Evolutionary conservation across 2,329 filamentous ascomycete species (phyloP).

Genomic region (Fusarium hainanense): DNA sequence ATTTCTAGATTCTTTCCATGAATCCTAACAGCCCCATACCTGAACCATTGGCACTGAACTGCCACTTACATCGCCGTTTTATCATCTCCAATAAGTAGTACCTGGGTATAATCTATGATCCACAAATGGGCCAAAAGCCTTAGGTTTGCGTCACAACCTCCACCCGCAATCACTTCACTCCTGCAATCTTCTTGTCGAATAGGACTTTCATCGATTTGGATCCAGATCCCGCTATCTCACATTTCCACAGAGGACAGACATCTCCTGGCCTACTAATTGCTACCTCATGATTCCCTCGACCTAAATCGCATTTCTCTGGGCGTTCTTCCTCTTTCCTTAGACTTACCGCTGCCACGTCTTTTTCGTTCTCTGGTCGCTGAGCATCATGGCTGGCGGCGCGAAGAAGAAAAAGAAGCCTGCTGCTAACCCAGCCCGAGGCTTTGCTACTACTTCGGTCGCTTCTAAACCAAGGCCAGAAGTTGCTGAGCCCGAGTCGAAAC

Average conservation of each 20-base stretch:
- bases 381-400: constrained; percentile 71
- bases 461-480: constrained; percentile 79
- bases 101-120: constrained; percentile 11
- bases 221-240: constrained; percentile 2
- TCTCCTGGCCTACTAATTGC: not conserved
- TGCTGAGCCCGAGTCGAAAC: constrained; percentile 51
- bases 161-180: constrained; percentile 27
- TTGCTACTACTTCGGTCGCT: constrained; percentile 92
- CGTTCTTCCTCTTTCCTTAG: not conserved
- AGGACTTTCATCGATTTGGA: constrained; percentile 2
- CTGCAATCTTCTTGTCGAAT: constrained; percentile 17
- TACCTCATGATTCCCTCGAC: constrained; percentile 5
- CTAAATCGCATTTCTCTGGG: not conserved
- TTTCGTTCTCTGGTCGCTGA: constrained; percentile 2
- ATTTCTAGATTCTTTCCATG: not conserved
- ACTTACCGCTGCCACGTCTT: constrained; percentile 5
- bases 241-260: not conserved
- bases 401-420: constrained; percentile 94
- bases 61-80: not conserved
- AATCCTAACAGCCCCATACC: not conserved
- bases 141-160: constrained; percentile 38
- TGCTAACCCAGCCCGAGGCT: constrained; percentile 88
- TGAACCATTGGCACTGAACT: not conserved
- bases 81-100: constrained; percentile 6
- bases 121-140: constrained; percentile 31